These are phyloP conservation scores for Anastatica hierochuntica DNA, from an alignment of 345 rosid genomes.

Conservation along the genomic window DNA sequence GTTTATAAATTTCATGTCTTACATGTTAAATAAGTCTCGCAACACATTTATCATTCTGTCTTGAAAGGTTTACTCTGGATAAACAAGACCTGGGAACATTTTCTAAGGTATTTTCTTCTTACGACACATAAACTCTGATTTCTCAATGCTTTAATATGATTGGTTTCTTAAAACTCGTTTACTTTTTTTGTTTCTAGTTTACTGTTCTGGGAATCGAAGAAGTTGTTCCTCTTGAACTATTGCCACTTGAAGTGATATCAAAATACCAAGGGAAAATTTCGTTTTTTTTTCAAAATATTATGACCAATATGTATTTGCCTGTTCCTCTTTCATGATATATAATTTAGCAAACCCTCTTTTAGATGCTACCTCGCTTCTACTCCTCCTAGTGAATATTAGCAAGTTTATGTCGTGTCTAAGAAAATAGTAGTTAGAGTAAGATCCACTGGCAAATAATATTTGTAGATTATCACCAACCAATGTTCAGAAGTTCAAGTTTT, in stretches of 20 bases:
- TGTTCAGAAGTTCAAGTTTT: too few relatives aligned
- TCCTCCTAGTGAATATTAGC: too few relatives aligned
- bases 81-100: conserved; percentile 96
- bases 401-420: too few relatives aligned
- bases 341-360: too few relatives aligned
- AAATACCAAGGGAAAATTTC: conserved; percentile 84
- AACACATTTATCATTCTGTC: background rate
- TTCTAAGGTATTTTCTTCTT: conserved; percentile 44
- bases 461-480: too few relatives aligned
- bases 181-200: conserved; percentile 44
- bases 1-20: conserved; percentile 24
- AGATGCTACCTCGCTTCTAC: too few relatives aligned
- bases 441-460: too few relatives aligned
- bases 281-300: too few relatives aligned
- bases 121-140: background rate
- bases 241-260: conserved; percentile 63
- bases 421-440: too few relatives aligned
- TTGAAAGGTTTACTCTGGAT: conserved; percentile 90
- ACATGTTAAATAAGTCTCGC: background rate
- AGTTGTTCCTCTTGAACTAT: conserved; percentile 83
- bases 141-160: conserved; percentile 8
- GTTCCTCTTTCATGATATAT: too few relatives aligned
- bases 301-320: too few relatives aligned
- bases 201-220: conserved; percentile 92
- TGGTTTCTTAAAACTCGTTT: background rate